A percentile compares a stretch with the other conserved stretches of the same genome.
phyloP scores from a whole-genome alignment of 805 yeast species.

The Ogataea kodamae region DNA sequence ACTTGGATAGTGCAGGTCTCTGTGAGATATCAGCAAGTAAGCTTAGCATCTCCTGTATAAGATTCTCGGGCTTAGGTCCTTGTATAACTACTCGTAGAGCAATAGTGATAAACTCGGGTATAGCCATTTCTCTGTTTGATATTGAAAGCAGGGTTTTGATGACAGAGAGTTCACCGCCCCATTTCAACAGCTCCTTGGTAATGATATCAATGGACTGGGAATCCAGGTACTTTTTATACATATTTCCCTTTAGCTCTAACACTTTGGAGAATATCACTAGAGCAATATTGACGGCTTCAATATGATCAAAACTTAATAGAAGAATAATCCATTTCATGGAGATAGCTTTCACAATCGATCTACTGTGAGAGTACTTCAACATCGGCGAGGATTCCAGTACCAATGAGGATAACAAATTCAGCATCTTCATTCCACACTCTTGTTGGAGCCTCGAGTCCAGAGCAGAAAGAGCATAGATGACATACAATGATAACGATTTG shows the following conservation, averaged over 20 bases:
- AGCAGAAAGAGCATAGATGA: constrained; percentile 44
- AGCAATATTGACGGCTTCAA: constrained; percentile 38
- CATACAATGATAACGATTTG: constrained; percentile 48
- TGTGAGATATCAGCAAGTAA: too few species aligned
- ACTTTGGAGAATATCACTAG: constrained; percentile 46
- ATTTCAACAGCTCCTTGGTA: constrained; percentile 40
- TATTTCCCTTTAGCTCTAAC: constrained; percentile 29
- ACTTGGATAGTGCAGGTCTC: too few species aligned
- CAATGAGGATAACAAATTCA: constrained; percentile 39
- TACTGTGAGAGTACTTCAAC: constrained; percentile 23
- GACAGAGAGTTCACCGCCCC: constrained; percentile 49
- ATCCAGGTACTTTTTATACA: constrained; percentile 45
- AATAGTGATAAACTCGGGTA: constrained; percentile 8
- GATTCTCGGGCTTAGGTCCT: too few species aligned
- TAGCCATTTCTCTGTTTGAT: too few species aligned
- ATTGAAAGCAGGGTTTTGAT: constrained; percentile 39
- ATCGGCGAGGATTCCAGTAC: constrained; percentile 35
- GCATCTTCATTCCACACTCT: constrained; percentile 33
- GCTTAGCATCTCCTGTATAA: too few species aligned
- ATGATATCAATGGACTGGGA: constrained; percentile 51
- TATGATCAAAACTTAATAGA: constrained; percentile 41
- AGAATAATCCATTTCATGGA: constrained; percentile 65
- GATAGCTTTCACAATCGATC: constrained; percentile 47
- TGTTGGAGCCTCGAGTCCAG: constrained; percentile 21
- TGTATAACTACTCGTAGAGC: too few species aligned